These are phyloP conservation scores for Buddleja alternifolia DNA, from an alignment of 257 asterid species.

Conservation along the genomic window DNA sequence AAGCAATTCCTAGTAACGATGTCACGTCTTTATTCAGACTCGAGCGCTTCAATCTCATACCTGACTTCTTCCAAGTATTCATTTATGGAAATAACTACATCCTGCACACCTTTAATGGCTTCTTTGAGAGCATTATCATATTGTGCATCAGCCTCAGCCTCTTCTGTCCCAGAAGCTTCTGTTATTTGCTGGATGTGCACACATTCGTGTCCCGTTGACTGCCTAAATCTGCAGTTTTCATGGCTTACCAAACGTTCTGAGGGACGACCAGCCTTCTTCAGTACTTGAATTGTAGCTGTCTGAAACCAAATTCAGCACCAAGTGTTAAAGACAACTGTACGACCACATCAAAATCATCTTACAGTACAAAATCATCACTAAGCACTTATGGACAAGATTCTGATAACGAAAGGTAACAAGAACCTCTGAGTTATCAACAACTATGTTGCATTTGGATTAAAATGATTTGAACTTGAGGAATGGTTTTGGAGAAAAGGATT, in stretches of 20 bases:
- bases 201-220: slow-evolving; percentile 74
- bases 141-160: slow-evolving; percentile 94
- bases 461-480: no score
- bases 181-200: slow-evolving; percentile 87
- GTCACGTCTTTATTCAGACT: slow-evolving; percentile 39
- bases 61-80: slow-evolving; percentile 91
- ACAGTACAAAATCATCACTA: no score
- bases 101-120: slow-evolving; percentile 85
- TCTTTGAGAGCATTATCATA: slow-evolving; percentile 83
- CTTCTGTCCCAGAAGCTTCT: slow-evolving; percentile 96
- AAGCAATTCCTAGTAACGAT: background rate
- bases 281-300: slow-evolving; percentile 90
- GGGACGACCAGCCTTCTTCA: slow-evolving; percentile 93
- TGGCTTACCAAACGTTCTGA: slow-evolving; percentile 92
- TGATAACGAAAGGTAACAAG: background rate
- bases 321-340: background rate
- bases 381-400: no score
- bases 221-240: slow-evolving; percentile 71
- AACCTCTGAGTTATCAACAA: no score
- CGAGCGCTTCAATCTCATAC: slow-evolving; percentile 89
- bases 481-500: no score
- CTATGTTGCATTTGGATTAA: no score
- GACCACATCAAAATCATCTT: background rate
- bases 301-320: slow-evolving; percentile 35
- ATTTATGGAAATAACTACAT: slow-evolving; percentile 72